Evolutionary conservation across 2,329 filamentous ascomycete genomes (phyloP).

Genomic region (Colletotrichum agaves): DNA sequence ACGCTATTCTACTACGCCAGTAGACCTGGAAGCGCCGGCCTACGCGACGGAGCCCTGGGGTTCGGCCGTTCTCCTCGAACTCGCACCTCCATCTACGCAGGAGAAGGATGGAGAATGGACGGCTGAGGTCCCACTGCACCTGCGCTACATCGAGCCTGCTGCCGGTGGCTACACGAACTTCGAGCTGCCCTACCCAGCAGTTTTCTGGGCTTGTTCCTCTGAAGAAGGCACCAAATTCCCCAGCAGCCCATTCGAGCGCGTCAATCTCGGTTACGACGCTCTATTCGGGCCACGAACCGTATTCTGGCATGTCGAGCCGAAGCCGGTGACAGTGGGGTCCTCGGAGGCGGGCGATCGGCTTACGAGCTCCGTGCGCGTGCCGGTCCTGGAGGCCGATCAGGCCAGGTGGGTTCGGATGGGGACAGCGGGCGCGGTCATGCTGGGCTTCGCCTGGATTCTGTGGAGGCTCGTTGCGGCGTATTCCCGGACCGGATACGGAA

Average conservation of each 20-base stretch:
- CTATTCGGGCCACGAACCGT: constrained; percentile 80
- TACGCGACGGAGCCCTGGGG: constrained; percentile 85
- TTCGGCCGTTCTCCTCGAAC: constrained; percentile 78
- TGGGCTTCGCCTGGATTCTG: constrained; percentile 77
- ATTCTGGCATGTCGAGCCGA: constrained; percentile 81
- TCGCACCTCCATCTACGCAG: constrained; percentile 63
- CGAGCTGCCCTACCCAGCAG: constrained; percentile 79
- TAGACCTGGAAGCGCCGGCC: constrained; percentile 90
- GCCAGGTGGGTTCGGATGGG: constrained; percentile 60
- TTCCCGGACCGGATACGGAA: constrained; percentile 47
- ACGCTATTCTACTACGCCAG: constrained; percentile 76
- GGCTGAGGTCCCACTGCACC: constrained; percentile 81
- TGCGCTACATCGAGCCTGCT: constrained; percentile 80
- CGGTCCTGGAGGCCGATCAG: constrained; percentile 69
- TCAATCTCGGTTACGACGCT: constrained; percentile 86
- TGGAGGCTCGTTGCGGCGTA: constrained; percentile 64
- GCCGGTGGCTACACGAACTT: constrained; percentile 63
- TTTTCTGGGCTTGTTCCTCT: constrained; percentile 90
- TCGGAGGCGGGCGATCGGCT: constrained; percentile 48
- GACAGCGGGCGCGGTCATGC: constrained; percentile 67
- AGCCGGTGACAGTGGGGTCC: constrained; percentile 43
- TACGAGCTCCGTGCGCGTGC: constrained; percentile 68
- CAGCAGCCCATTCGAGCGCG: constrained; percentile 85
- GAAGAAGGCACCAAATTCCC: constrained; percentile 74
- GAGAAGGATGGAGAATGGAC: constrained; percentile 64